These are phyloP conservation scores for Cymbopogon flexuosus DNA, from an alignment of 202 grass and related monocot species.

Conservation along the genomic window DNA sequence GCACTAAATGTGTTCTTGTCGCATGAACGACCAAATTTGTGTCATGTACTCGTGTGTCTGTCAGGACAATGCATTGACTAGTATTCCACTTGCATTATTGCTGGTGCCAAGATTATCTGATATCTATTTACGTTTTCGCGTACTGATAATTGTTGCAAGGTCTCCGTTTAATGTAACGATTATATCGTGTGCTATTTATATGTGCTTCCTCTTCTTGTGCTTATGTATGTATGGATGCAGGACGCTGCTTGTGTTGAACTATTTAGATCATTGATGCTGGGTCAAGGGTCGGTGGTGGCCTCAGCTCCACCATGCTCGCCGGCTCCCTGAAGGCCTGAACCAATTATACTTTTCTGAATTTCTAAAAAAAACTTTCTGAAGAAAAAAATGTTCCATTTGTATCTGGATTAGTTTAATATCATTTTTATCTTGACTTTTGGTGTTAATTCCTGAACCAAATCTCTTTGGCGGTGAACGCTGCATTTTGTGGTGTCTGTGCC, in stretches of 20 bases:
- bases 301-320: not conserved
- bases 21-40: too few species aligned
- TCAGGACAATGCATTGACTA: too few species aligned
- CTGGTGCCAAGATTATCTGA: too few species aligned
- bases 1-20: too few species aligned
- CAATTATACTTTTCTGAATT: not conserved
- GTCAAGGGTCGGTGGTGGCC: not conserved
- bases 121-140: too few species aligned
- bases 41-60: too few species aligned
- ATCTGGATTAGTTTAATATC: too few species aligned
- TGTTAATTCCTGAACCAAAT: too few species aligned
- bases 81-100: too few species aligned
- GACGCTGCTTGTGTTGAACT: not conserved
- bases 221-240: not conserved
- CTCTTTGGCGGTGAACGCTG: not conserved
- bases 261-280: not conserved
- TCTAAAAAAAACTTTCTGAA: too few species aligned
- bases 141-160: not conserved
- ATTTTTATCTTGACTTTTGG: not conserved
- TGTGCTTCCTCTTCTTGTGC: not conserved
- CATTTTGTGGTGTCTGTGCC: too few species aligned
- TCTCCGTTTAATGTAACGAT: not conserved
- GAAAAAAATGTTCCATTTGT: not conserved
- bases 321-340: not conserved
- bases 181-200: too few species aligned